Percentiles rank a stretch among this genome's conserved stretches.
Conservation (phyloP, 768 basidiomycete genomes). For the Thelephora ganbajun region DNA sequence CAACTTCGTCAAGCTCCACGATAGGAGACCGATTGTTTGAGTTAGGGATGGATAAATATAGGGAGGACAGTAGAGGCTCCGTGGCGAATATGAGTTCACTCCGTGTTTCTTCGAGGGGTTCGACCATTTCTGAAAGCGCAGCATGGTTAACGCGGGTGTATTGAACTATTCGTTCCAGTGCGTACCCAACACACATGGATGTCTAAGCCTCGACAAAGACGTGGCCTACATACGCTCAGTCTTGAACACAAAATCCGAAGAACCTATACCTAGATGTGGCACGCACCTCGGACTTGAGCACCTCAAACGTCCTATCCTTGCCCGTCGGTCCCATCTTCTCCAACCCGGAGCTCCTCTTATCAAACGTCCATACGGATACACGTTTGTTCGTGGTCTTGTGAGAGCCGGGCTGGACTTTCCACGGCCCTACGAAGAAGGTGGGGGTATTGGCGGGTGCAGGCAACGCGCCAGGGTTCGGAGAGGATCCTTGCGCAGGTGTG, state of each 20-base stretch:
- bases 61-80: slow-evolving; percentile 74
- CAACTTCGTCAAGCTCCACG: slow-evolving; percentile 91
- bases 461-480: slow-evolving; percentile 19
- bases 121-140: slow-evolving; percentile 71
- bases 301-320: slow-evolving; percentile 66
- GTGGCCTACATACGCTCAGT: slow-evolving; percentile 40
- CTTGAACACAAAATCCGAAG: not conserved
- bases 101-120: slow-evolving; percentile 89
- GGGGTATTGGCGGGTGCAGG: slow-evolving; percentile 30
- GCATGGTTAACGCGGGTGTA: slow-evolving; percentile 6
- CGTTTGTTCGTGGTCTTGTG: slow-evolving; percentile 86
- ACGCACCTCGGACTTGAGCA: slow-evolving; percentile 81
- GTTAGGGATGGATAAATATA: slow-evolving; percentile 64
- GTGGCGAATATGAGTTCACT: slow-evolving; percentile 87
- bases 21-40: slow-evolving; percentile 38
- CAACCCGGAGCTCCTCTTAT: slow-evolving; percentile 66
- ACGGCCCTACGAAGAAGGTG: slow-evolving; percentile 64
- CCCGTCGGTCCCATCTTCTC: slow-evolving; percentile 51
- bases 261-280: not conserved
- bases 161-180: slow-evolving; percentile 3
- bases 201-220: slow-evolving; percentile 71
- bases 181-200: slow-evolving; percentile 84
- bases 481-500: slow-evolving; percentile 17
- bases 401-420: slow-evolving; percentile 76
- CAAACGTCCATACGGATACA: slow-evolving; percentile 86